Conservation (phyloP, 2,329 filamentous ascomycete genomes). For the Cercospora zeae-maydis region DNA sequence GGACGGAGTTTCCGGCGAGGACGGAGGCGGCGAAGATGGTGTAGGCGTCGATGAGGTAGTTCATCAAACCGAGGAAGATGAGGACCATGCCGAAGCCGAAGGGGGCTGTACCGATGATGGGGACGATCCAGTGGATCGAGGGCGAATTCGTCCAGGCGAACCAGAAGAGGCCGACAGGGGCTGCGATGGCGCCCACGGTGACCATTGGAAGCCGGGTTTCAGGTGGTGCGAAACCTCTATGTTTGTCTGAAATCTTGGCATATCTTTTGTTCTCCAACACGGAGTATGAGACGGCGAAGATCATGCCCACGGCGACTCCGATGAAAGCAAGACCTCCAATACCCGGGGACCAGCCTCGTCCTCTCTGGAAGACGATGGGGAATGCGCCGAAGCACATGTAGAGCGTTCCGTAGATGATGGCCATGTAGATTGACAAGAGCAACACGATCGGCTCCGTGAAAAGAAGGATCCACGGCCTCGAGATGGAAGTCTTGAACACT, state of each 20-base stretch:
- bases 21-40: constrained; percentile 69
- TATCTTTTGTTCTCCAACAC: constrained; percentile 55
- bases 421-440: constrained; percentile 46
- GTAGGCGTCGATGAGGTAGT: constrained; percentile 60
- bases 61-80: constrained; percentile 63
- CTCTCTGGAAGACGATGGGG: constrained; percentile 59
- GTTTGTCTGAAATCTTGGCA: constrained; percentile 42
- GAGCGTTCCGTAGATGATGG: constrained; percentile 47
- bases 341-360: constrained; percentile 57
- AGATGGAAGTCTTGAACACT: constrained; percentile 54
- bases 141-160: constrained; percentile 64
- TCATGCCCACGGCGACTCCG: constrained; percentile 65
- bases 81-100: constrained; percentile 61
- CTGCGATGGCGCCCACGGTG: constrained; percentile 58
- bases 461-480: constrained; percentile 65
- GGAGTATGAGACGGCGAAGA: constrained; percentile 55
- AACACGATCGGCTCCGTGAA: constrained; percentile 48
- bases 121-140: constrained; percentile 55
- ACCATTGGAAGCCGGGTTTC: constrained; percentile 63
- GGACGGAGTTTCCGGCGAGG: constrained; percentile 72
- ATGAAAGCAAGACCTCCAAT: constrained; percentile 64
- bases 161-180: constrained; percentile 63
- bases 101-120: constrained; percentile 49
- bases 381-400: constrained; percentile 49
- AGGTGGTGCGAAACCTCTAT: constrained; percentile 58